phyloP scores from a whole-genome alignment of 768 basidiomycete species.

The Tephrocybe rancida region DNA sequence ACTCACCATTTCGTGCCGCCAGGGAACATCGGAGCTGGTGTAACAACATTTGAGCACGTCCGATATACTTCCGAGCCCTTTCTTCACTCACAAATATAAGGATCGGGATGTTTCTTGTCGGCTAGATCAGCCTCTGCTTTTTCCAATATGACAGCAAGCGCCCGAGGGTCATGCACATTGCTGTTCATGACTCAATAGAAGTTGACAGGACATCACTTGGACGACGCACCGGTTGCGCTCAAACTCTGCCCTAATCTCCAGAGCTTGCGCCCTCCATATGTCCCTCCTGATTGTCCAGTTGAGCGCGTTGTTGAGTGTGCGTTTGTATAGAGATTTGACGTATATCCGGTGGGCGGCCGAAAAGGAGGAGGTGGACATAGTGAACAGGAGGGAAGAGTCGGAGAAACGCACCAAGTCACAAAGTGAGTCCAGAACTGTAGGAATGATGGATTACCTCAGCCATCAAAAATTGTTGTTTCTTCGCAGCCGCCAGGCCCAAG shows the following conservation, averaged over 20 bases:
- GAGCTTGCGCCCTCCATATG: conserved; percentile 82
- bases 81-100: conserved; percentile 79
- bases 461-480: conserved; percentile 20
- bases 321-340: conserved; percentile 91
- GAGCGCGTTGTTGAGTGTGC: conserved; percentile 81
- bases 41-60: conserved; percentile 6
- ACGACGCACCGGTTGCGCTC: conserved; percentile 82
- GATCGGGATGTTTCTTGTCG: conserved; percentile 80
- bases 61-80: neutral
- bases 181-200: conserved; percentile 39
- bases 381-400: conserved; percentile 17
- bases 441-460: conserved; percentile 17
- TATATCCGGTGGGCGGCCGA: conserved; percentile 77
- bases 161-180: conserved; percentile 83
- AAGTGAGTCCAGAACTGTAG: neutral
- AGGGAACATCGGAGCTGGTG: conserved; percentile 74
- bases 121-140: conserved; percentile 79
- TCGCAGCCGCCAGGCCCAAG: conserved; percentile 5
- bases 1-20: conserved; percentile 96
- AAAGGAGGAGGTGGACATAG: conserved; percentile 66
- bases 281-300: conserved; percentile 91
- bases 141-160: conserved; percentile 74
- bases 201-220: neutral
- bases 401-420: neutral
- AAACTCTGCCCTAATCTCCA: conserved; percentile 90